Percentiles rank a stretch among this genome's conserved stretches.
These are phyloP conservation scores for Sutorius eximius DNA, from an alignment of 1,284 basidiomycete species.

Conservation along the genomic window DNA sequence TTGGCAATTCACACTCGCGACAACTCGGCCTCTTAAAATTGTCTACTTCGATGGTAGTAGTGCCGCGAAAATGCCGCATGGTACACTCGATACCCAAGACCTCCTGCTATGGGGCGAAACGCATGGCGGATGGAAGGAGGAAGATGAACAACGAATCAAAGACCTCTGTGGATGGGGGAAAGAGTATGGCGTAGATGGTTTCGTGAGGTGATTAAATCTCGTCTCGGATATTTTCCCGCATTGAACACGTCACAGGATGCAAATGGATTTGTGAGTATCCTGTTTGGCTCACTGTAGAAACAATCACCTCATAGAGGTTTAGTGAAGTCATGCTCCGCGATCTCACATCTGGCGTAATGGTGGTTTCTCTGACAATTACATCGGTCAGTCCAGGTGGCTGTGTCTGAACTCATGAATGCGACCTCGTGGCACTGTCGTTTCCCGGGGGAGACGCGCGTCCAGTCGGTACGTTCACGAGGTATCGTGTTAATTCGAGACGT, in stretches of 20 bases:
- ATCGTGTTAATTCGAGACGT: conserved; percentile 41
- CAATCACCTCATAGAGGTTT: neutral
- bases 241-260: conserved; percentile 37
- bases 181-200: conserved; percentile 36
- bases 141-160: conserved; percentile 33
- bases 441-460: conserved; percentile 37
- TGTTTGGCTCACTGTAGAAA: neutral
- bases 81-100: conserved; percentile 43
- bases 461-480: conserved; percentile 38
- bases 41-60: conserved; percentile 47
- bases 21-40: conserved; percentile 36
- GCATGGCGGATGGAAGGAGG: conserved; percentile 17
- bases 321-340: conserved; percentile 56
- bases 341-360: conserved; percentile 40
- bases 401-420: conserved; percentile 19
- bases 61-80: conserved; percentile 36
- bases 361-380: conserved; percentile 30
- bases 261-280: conserved; percentile 45
- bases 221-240: neutral
- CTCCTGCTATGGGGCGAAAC: conserved; percentile 39
- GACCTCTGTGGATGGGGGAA: conserved; percentile 41
- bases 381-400: neutral
- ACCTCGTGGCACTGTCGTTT: conserved; percentile 36
- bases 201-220: conserved; percentile 31
- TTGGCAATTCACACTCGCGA: conserved; percentile 39